These are phyloP conservation scores for Glycine soja DNA, from an alignment of 306 rosid genomes.

Conservation along the genomic window DNA sequence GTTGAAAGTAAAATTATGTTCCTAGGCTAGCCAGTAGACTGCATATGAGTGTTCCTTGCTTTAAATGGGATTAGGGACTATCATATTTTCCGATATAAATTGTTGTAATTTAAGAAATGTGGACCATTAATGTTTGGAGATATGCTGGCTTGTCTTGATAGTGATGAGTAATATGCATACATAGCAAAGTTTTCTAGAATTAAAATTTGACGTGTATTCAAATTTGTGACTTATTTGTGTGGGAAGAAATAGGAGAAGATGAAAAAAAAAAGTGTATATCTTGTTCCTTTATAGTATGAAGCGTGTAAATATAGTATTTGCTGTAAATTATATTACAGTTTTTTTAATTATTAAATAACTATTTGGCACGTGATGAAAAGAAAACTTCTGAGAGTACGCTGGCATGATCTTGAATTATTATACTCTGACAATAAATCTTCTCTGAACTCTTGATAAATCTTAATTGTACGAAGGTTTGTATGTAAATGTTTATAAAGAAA, in stretches of 20 bases:
- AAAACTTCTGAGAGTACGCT: too few relatives aligned
- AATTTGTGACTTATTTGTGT: conserved; percentile 44
- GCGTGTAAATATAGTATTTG: too few relatives aligned
- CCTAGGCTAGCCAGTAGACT: conserved; percentile 54
- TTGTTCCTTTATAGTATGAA: background rate
- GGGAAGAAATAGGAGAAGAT: conserved; percentile 45
- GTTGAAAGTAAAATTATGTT: conserved; percentile 64
- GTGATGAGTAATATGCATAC: conserved; percentile 47
- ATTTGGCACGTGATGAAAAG: too few relatives aligned
- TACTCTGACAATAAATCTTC: too few relatives aligned
- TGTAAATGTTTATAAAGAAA: too few relatives aligned
- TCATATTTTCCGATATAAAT: conserved; percentile 54
- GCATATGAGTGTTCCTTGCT: conserved; percentile 57
- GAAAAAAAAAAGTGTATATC: conserved; percentile 46
- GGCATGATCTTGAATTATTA: too few relatives aligned
- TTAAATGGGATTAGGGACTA: conserved; percentile 47
- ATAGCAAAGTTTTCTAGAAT: conserved; percentile 2
- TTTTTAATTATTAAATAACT: too few relatives aligned
- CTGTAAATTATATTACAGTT: too few relatives aligned
- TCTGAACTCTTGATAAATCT: too few relatives aligned
- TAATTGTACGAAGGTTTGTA: too few relatives aligned
- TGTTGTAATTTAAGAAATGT: conserved; percentile 47
- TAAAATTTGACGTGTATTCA: conserved; percentile 35
- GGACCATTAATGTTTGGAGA: conserved; percentile 58
- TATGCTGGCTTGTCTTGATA: conserved; percentile 53